A percentile compares a stretch with the other conserved stretches of the same genome.
Evolutionary conservation across 2,329 filamentous ascomycete species (phyloP).

Genomic region (Drechslerella coelobrocha): DNA sequence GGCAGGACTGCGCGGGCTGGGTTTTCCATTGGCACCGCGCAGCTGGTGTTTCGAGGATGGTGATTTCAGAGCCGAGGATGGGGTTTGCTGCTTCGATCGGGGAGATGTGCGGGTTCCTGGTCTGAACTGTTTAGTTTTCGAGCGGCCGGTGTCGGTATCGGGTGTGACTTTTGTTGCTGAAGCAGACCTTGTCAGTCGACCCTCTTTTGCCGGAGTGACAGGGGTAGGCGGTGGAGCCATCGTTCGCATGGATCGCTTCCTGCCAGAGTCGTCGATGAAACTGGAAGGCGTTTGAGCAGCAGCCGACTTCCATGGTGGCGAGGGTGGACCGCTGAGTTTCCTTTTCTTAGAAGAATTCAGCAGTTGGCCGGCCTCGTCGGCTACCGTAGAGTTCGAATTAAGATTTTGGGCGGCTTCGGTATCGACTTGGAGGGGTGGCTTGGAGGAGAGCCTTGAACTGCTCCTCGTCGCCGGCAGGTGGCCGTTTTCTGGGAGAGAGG

Average conservation of each 20-base stretch:
- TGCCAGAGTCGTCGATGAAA: slow-evolving; percentile 73
- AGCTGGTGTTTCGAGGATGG: slow-evolving; percentile 17
- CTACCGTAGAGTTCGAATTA: slow-evolving; percentile 24
- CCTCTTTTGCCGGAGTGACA: slow-evolving; percentile 53
- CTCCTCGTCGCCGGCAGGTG: slow-evolving; percentile 45
- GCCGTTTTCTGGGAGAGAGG: slow-evolving; percentile 39
- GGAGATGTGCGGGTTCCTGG: slow-evolving; percentile 58
- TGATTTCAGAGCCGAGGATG: slow-evolving; percentile 17
- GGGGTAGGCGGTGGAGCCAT: slow-evolving; percentile 55
- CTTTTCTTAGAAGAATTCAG: slow-evolving; percentile 53
- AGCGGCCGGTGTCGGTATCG: slow-evolving; percentile 51
- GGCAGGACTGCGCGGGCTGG: slow-evolving; percentile 18
- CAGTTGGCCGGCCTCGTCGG: slow-evolving; percentile 18
- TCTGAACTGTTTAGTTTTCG: slow-evolving; percentile 43
- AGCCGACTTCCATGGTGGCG: slow-evolving; percentile 92
- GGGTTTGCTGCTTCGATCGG: slow-evolving; percentile 39
- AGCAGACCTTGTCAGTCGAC: slow-evolving; percentile 56
- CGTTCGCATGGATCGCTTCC: slow-evolving; percentile 61
- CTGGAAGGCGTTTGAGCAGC: slow-evolving; percentile 85
- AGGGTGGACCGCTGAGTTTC: slow-evolving; percentile 59
- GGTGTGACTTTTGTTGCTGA: slow-evolving; percentile 52
- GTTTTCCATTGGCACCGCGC: slow-evolving; percentile 15
- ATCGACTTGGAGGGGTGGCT: slow-evolving; percentile 33
- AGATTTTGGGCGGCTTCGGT: slow-evolving; percentile 40
- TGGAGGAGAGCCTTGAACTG: slow-evolving; percentile 37